These are phyloP conservation scores for Puccinia polysora DNA, from an alignment of 1,284 basidiomycete genomes.

Conservation along the genomic window DNA sequence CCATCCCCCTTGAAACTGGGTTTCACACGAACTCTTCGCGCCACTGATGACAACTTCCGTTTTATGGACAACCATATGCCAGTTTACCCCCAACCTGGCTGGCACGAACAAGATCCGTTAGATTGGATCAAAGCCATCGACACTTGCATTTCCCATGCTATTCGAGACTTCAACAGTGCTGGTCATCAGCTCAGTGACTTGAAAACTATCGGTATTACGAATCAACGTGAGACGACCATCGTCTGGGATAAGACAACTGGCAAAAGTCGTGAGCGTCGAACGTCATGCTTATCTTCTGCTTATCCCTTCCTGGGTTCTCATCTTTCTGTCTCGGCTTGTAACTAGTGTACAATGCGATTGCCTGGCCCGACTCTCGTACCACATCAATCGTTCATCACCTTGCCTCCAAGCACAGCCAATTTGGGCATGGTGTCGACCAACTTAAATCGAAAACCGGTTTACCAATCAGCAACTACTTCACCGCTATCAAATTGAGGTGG, in stretches of 20 bases:
- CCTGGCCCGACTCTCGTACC: slow-evolving; percentile 92
- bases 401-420: neutral
- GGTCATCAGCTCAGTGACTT: slow-evolving; percentile 74
- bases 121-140: slow-evolving; percentile 77
- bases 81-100: slow-evolving; percentile 57
- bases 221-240: slow-evolving; percentile 93
- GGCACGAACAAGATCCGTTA: slow-evolving; percentile 90
- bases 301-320: neutral
- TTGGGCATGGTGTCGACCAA: slow-evolving; percentile 64
- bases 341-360: slow-evolving; percentile 63
- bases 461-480: slow-evolving; percentile 58
- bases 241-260: slow-evolving; percentile 69
- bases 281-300: slow-evolving; percentile 50
- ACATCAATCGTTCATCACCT: slow-evolving; percentile 69
- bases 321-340: neutral
- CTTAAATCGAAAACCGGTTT: slow-evolving; percentile 66
- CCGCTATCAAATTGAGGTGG: slow-evolving; percentile 83
- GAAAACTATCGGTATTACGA: slow-evolving; percentile 94
- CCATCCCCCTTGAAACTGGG: neutral
- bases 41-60: neutral
- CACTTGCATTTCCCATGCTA: slow-evolving; percentile 69
- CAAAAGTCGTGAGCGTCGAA: slow-evolving; percentile 78
- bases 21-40: too few species aligned
- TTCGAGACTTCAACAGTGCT: slow-evolving; percentile 66
- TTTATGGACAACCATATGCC: neutral